These are phyloP conservation scores for Entomortierella parvispora DNA, from an alignment of 192 early-diverging fungal genomes.

Conservation along the genomic window DNA sequence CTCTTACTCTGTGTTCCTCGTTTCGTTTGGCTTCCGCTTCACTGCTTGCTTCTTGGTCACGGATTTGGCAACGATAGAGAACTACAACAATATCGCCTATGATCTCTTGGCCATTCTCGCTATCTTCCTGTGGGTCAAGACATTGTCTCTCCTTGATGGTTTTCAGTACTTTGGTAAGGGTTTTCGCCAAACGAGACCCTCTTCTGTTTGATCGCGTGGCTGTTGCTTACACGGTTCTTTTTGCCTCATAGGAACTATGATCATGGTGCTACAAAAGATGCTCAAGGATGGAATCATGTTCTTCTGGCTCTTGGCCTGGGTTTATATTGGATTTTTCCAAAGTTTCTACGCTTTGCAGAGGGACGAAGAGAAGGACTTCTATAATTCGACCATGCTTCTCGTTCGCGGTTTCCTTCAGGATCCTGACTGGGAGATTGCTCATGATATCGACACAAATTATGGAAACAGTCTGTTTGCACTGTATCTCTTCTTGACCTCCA, in stretches of 20 bases:
- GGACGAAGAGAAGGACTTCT: conserved; percentile 17
- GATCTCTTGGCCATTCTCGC: conserved; percentile 46
- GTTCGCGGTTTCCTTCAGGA: conserved; percentile 51
- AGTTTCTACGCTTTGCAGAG: conserved; percentile 39
- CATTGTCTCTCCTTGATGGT: conserved; percentile 44
- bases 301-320: conserved; percentile 53
- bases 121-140: conserved; percentile 49
- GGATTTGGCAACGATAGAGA: not conserved
- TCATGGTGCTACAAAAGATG: conserved; percentile 55
- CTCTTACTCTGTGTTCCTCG: conserved; percentile 44
- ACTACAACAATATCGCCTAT: conserved; percentile 32
- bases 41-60: conserved; percentile 16
- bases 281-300: conserved; percentile 56
- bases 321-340: conserved; percentile 53
- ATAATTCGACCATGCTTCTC: conserved; percentile 23
- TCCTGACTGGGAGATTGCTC: conserved; percentile 44
- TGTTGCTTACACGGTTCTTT: too few species aligned
- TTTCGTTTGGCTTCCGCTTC: conserved; percentile 45
- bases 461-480: conserved; percentile 44
- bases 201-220: too few species aligned
- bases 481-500: conserved; percentile 50
- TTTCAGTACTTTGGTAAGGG: conserved; percentile 51
- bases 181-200: too few species aligned
- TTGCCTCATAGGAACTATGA: conserved; percentile 39
- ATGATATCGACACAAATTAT: conserved; percentile 1